Conservation (phyloP, 805 yeast genomes). For the Candida montana region DNA sequence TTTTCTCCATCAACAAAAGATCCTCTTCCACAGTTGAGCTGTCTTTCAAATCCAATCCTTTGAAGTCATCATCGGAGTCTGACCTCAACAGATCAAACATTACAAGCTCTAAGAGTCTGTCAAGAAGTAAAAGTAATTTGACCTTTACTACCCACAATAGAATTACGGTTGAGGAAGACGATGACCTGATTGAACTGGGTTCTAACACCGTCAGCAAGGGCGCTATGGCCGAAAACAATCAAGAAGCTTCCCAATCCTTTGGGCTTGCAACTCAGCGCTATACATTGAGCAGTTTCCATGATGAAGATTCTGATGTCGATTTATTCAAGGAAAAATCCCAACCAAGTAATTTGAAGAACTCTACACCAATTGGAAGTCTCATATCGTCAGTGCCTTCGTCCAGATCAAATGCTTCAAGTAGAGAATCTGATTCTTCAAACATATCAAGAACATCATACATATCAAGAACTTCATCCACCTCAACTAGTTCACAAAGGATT, state of each 20-base stretch:
- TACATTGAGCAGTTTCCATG: background rate
- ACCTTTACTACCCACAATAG: background rate
- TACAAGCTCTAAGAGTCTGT: background rate
- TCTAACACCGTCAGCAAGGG: background rate
- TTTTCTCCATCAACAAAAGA: slow-evolving; percentile 2
- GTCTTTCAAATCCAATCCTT: slow-evolving; percentile 1
- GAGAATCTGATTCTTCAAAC: background rate
- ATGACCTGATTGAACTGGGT: background rate
- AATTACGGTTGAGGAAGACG: background rate
- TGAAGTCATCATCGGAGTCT: background rate
- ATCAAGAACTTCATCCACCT: background rate
- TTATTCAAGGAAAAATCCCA: background rate
- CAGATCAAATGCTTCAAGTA: background rate
- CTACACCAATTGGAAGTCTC: slow-evolving; percentile 13
- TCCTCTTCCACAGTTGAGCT: background rate
- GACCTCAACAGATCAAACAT: background rate
- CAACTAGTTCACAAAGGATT: background rate
- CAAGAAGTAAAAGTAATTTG: slow-evolving; percentile 2
- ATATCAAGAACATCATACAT: background rate
- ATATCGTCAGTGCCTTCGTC: background rate
- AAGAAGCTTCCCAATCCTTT: background rate
- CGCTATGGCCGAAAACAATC: too few relatives aligned
- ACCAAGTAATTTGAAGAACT: slow-evolving; percentile 11
- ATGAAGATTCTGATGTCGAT: slow-evolving; percentile 8
- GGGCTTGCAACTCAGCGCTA: background rate